Base-by-base conservation (phyloP, 352 stramenopile species). In the Thalassiosira tumida region DNA sequence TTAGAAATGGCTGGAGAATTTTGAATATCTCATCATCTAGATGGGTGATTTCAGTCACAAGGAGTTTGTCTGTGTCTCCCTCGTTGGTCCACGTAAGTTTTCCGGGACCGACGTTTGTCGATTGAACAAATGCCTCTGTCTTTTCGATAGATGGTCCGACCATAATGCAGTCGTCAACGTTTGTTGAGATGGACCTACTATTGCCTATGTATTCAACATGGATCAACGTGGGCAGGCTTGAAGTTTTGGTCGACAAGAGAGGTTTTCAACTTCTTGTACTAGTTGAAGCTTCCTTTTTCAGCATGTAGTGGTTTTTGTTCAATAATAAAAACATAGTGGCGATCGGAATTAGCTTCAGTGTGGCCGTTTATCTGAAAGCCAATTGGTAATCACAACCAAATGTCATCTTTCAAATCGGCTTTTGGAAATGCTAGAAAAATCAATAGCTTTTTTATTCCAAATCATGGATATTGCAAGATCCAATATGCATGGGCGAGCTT, bases 1-100 rank as follows among this genome's bases (percentile, higher is more conserved):
- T 95, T 24, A 95, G 70, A 29, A 91, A 87, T 65, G 86, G 88
- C 83, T 95, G 88, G 37, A 76, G 79, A 2, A 95, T 51, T 67
- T 81, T 26, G 26, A 91, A 89, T 24, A 21, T 73, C 5, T 76
- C 21, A 41, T 82, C 14, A 37, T 79, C 75, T n/a, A 64, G 76
- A n/a, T 75, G 35, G 21, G 80, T 84, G 50, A 91, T 90, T 2
- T 94, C 89, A 6, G 94, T 82, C 21, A 88, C 91, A 33, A 94
- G 79, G 50, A 93, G 94, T 73, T 93, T 91, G 13, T 86, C 67
- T 24, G 92, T 40, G 54, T 86, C 72, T 67, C n/a, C n/a, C 50
- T 91, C 78, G 51, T 90, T 80, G n/a, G 78, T 88, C 1, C 92
- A 47, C 24, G 59, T 72, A 64, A 92, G 88, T 24, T 86, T 84